Base-by-base conservation (phyloP, 2,329 filamentous ascomycete species). In the Parastagonospora nodorum region DNA sequence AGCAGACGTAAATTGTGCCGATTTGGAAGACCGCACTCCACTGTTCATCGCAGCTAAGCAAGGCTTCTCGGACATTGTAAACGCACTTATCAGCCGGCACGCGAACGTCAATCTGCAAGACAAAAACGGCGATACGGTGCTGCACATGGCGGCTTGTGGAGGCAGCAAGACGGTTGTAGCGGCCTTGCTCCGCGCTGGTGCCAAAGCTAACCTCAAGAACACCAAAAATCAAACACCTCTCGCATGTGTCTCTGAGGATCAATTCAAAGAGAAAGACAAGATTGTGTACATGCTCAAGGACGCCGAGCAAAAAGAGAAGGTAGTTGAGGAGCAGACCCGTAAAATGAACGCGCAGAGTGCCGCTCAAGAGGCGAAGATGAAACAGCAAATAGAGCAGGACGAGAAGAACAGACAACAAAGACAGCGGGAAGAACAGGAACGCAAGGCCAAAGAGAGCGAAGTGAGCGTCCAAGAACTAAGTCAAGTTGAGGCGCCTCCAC, bases 231-330 rank as follows among this genome's bases (percentile, higher is more conserved):
- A 54, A n/a, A 60, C 55, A 5, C 62, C 64, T 14, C 12, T 61
- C n/a, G 41, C 40, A 2, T 57, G 53, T 33, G 42, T 66, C 5
- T 29, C 54, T 2, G 62, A 60, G 3, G 40, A 45, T 7, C 48
- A 52, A 2, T 59, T 58, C 6, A 52, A 59, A 16, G 60, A 67
- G 9, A 61, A 53, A 32, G 43, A 50, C 11, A 55, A 54, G n/a
- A 64, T 68, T n/a, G 29, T 50, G 6, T 33, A n/a, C 0, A 51
- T 67, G 50, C 42, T 69, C 28, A 61, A 64, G 40, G 47, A 58
- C 11, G 49, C 57, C 2, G 53, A 64, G 29, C 50, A 54, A 24
- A 53, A 55, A n/a, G 58, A 63, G 37, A 49, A 45, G 29, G 45
- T 29, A n/a, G 47, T 49, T 5, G 36, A 52, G 12, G 49, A 58